These are phyloP conservation scores for Carpinus viminea DNA, from an alignment of 306 rosid species.

Conservation along the genomic window DNA sequence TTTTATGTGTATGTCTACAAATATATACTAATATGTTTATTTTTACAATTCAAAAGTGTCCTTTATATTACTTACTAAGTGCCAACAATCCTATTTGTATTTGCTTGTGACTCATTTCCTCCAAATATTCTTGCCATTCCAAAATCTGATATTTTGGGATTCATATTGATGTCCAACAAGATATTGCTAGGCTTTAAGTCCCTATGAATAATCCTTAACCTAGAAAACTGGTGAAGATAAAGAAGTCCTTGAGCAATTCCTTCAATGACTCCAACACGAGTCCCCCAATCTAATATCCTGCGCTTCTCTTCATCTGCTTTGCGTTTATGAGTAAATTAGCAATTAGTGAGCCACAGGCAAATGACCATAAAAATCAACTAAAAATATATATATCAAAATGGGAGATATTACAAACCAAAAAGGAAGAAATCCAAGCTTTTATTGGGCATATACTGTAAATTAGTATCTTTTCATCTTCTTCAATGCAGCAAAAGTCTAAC, in stretches of 20 bases:
- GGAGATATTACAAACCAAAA: constrained; percentile 24
- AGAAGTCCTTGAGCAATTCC: constrained; percentile 34
- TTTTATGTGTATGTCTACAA: too few relatives aligned
- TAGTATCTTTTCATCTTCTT: constrained; percentile 31
- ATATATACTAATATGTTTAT: too few relatives aligned
- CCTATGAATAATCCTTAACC: constrained; percentile 34
- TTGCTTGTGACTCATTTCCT: constrained; percentile 14
- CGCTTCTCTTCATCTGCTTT: constrained; percentile 24
- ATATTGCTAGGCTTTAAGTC: constrained; percentile 36
- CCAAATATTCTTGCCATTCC: constrained; percentile 34
- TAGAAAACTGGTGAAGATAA: constrained; percentile 31
- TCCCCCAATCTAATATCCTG: constrained; percentile 19
- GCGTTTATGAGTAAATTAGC: neutral
- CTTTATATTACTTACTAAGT: too few relatives aligned
- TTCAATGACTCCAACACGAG: constrained; percentile 24
- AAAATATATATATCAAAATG: too few relatives aligned
- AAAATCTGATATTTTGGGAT: constrained; percentile 41
- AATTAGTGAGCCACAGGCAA: neutral
- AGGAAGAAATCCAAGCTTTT: constrained; percentile 38
- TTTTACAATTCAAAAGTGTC: too few relatives aligned
- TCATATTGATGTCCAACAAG: constrained; percentile 30
- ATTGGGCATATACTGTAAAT: constrained; percentile 33
- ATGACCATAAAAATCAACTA: neutral
- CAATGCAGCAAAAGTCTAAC: constrained; percentile 42
- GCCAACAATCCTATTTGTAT: too few relatives aligned